Evolutionary conservation across 371 early-diverging fungal species (phyloP).

Genomic region (Actinomortierella ambigua): DNA sequence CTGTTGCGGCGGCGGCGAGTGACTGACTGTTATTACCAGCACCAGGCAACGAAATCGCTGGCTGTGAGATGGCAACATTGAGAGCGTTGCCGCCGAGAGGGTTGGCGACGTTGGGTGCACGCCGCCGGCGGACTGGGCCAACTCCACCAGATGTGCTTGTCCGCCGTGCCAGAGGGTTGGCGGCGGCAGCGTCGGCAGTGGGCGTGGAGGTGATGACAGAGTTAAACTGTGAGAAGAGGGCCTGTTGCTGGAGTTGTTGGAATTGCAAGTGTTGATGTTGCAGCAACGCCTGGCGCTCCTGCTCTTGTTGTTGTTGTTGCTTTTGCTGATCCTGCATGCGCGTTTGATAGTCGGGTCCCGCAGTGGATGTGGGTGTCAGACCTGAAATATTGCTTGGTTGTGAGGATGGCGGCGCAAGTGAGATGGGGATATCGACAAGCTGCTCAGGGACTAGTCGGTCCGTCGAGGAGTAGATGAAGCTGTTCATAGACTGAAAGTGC

Average conservation of each 20-base stretch:
- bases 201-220: background rate
- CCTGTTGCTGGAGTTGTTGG: constrained; percentile 43
- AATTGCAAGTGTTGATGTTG: constrained; percentile 45
- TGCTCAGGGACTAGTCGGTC: constrained; percentile 45
- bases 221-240: constrained; percentile 29
- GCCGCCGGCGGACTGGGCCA: constrained; percentile 30
- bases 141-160: constrained; percentile 36
- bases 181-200: constrained; percentile 12
- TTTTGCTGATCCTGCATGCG: constrained; percentile 19
- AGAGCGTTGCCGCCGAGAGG: constrained; percentile 13
- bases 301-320: constrained; percentile 35
- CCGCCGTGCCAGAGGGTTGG: constrained; percentile 28
- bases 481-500: constrained; percentile 39
- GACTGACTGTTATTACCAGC: constrained; percentile 12
- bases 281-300: constrained; percentile 5
- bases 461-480: constrained; percentile 31
- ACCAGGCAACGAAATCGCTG: constrained; percentile 2
- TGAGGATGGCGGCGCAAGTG: constrained; percentile 18
- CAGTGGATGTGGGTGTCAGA: constrained; percentile 21
- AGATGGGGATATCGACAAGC: constrained; percentile 40
- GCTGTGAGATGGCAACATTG: constrained; percentile 8
- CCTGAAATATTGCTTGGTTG: constrained; percentile 11
- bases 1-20: constrained; percentile 8
- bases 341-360: constrained; percentile 6
- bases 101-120: constrained; percentile 18